Evolutionary conservation across 495 filamentous ascomycete genomes (phyloP), one percentile per base, ranked within the genome.

Genomic region (Geopyxis carbonaria): DNA sequence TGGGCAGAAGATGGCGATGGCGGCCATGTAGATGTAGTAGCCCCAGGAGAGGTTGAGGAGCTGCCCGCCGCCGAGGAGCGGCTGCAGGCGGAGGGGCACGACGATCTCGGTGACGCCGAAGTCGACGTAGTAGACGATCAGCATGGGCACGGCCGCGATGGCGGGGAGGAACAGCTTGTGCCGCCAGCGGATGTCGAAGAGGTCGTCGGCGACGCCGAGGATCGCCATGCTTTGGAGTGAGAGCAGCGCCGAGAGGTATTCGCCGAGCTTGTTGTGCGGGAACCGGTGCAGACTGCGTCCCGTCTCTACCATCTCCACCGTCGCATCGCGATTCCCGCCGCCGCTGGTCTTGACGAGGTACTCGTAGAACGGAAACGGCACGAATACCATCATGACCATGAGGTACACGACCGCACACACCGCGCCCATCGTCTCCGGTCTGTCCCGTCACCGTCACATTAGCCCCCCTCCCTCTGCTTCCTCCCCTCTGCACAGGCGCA

Each of bases 111-210:
- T 99, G 43, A 99, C 85, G 34, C 85, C 89, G 56, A 95, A 94
- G 59, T 94, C 86, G 53, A 95, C 83, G 57, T 93, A 92, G 62
- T 99, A 99, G 41, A 99, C 82, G 36, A 92, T 78, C 3, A 99
- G 76, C 61, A 99, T 77, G 0, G 89, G 89, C 43, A 95, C 84
- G 20, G 85, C 72, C 24, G 85, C 84, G 51, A 99, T 82, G 11
- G 81, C 91, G 3, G 89, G 89, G 45, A 99, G 93, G 60, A 95
- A 74, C 53, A 95, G 74, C 61, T 99, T 99, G 65, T 99, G 91
- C 35, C 89, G 76, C 89, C 89, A 99, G 50, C 91, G 75, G 50
- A 99, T 91, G 59, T 99, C 89, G 61, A 99, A 92, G 10, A 94
- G 70, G 58, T 99, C 89, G 59, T 99, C 89, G 16, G 80, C 81